Base-by-base conservation (phyloP, 208 protist species). In the Crithidia thermophila region DNA sequence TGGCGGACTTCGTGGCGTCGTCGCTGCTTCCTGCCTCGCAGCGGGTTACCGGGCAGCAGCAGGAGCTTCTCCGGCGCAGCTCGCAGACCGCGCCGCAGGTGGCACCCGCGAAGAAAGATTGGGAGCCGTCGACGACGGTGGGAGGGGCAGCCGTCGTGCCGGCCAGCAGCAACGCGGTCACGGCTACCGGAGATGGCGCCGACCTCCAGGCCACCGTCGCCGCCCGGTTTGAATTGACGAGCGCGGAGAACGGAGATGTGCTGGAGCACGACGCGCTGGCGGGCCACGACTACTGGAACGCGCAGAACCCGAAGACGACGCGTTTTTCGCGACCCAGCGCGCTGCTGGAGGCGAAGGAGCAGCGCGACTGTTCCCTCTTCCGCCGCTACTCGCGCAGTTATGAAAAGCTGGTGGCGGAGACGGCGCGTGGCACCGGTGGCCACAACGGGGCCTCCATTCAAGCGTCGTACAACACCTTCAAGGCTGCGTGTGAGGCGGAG, bases 191-290 rank as follows among this genome's bases (percentile, higher is more conserved):
- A 0, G 36, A 62, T 4, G 42, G n/a, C 8, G 28, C 9, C 6
- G 30, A 21, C n/a, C 28, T 42, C 4, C 25, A n/a, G 7, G 31
- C 40, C 20, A 62, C 64, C 16, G 51, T 51, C 7, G 46, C 55
- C 5, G 37, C 64, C 1, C 79, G 83, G 14, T 85, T 85, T 57
- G 60, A 67, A 1, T 63, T 88, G 60, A 50, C 56, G 2, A 83
- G 79, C 45, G 72, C 81, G 40, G 42, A 47, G 2, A 85, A 73
- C n/a, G 79, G 83, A n/a, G 83, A 88, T 43, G 37, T 85, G 11
- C 70, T 71, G 6, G 79, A 83, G 53, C 69, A 34, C 27, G 83
- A 85, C 42, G 71, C 49, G 1, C 50, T 74, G 4, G 58, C 52
- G 3, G 76, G 83, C 10, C 34, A 47, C 39, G 28, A 16, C 33